Percentiles rank a stretch among this genome's conserved stretches.
phyloP scores from a whole-genome alignment of 2,329 filamentous ascomycete species.

The Ophiostoma sp. region DNA sequence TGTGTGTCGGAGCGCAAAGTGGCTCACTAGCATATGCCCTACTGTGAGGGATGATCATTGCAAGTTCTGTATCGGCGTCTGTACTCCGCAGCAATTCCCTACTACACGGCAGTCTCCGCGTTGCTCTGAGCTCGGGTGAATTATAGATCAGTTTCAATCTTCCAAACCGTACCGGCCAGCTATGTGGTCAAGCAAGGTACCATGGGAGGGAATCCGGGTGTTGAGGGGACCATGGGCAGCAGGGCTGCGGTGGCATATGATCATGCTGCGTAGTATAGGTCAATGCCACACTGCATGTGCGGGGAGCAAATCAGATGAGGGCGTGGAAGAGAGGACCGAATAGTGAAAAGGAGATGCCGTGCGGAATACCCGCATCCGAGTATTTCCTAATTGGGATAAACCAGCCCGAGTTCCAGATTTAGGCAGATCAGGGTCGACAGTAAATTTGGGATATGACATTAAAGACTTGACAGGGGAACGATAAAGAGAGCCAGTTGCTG shows the following conservation, averaged over 20 bases:
- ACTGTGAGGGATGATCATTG: too few relatives aligned
- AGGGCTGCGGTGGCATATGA: neutral
- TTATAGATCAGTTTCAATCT: neutral
- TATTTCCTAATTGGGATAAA: conserved; percentile 1
- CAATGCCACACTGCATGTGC: neutral
- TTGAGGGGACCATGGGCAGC: neutral
- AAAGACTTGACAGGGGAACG: neutral
- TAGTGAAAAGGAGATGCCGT: neutral
- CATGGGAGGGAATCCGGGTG: neutral
- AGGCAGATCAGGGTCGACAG: neutral
- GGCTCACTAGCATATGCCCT: too few relatives aligned
- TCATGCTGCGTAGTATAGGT: neutral
- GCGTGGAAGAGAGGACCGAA: neutral
- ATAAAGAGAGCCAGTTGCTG: neutral
- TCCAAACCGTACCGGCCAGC: neutral
- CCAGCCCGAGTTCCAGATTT: neutral
- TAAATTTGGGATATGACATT: neutral
- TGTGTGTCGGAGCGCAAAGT: too few relatives aligned
- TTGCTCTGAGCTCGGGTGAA: too few relatives aligned
- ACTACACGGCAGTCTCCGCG: too few relatives aligned
- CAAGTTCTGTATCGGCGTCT: too few relatives aligned
- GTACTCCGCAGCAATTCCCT: too few relatives aligned
- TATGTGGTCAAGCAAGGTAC: neutral
- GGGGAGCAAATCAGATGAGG: neutral
- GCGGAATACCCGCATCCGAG: conserved; percentile 1